These are phyloP conservation scores for Helianthus tuberosus DNA, from an alignment of 129 eudicot species.

Conservation along the genomic window DNA sequence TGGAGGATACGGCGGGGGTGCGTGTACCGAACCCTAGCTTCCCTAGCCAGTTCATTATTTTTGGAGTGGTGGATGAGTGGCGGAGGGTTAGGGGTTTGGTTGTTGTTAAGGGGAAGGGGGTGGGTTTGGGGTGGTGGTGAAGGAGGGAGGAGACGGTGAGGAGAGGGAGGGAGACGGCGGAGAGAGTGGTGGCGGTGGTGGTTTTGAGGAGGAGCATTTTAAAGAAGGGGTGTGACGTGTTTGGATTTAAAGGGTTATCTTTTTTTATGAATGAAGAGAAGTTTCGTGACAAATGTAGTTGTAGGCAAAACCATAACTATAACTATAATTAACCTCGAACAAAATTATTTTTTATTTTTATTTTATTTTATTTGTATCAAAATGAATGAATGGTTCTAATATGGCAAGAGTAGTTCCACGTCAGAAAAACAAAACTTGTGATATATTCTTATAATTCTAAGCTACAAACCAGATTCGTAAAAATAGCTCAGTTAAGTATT, in stretches of 20 bases:
- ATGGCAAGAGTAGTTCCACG: not conserved
- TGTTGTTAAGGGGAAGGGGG: constrained; percentile 13
- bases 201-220: constrained; percentile 53
- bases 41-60: constrained; percentile 61
- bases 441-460: too few species aligned
- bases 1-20: constrained; percentile 43
- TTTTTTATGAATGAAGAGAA: constrained; percentile 1
- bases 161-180: constrained; percentile 34
- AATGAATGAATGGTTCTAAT: not conserved
- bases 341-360: not conserved
- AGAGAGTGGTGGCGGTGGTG: constrained; percentile 30
- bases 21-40: constrained; percentile 63
- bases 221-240: constrained; percentile 27
- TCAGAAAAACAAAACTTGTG: too few species aligned
- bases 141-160: constrained; percentile 35
- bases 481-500: too few species aligned
- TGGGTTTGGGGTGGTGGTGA: constrained; percentile 27
- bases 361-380: not conserved
- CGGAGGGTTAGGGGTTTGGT: constrained; percentile 33
- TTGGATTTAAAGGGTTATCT: constrained; percentile 22
- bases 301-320: constrained; percentile 1
- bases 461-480: too few species aligned
- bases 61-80: constrained; percentile 43
- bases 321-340: too few species aligned
- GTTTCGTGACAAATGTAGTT: constrained; percentile 13